Evolutionary conservation across 2,329 filamentous ascomycete species (phyloP).

Genomic region (Cytospora mali): DNA sequence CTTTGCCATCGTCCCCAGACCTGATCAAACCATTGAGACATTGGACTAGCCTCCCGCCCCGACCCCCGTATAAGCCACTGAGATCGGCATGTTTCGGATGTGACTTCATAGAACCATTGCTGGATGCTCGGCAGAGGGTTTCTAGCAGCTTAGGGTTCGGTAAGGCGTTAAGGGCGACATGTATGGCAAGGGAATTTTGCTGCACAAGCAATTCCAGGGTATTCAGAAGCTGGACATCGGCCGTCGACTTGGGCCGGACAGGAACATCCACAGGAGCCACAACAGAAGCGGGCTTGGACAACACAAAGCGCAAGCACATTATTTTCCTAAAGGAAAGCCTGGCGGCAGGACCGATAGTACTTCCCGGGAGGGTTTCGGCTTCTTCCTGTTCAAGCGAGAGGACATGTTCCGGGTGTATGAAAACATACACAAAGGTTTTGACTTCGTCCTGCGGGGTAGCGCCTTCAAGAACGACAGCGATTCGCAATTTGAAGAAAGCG

Average conservation of each 20-base stretch:
- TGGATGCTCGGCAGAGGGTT: background rate
- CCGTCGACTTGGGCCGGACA: background rate
- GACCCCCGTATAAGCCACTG: background rate
- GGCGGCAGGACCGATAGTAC: background rate
- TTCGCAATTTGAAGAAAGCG: background rate
- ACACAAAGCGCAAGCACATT: background rate
- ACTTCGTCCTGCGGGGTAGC: background rate
- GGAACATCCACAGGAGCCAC: background rate
- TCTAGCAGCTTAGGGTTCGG: background rate
- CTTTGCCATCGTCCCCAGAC: background rate
- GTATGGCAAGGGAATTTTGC: background rate
- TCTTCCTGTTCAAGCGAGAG: background rate
- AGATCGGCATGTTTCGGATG: conserved; percentile 1
- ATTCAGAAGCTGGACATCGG: background rate
- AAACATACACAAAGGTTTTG: background rate
- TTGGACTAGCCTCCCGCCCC: background rate
- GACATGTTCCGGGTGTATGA: background rate
- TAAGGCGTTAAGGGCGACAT: background rate
- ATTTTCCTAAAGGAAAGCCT: background rate
- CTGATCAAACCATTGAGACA: background rate
- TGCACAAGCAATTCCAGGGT: background rate
- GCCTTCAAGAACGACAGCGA: background rate
- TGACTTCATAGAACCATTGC: background rate
- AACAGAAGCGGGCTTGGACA: background rate
- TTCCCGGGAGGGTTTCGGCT: background rate